Evolutionary conservation across 352 stramenopile genomes (phyloP).

Genomic region (Globisporangium splendens): DNA sequence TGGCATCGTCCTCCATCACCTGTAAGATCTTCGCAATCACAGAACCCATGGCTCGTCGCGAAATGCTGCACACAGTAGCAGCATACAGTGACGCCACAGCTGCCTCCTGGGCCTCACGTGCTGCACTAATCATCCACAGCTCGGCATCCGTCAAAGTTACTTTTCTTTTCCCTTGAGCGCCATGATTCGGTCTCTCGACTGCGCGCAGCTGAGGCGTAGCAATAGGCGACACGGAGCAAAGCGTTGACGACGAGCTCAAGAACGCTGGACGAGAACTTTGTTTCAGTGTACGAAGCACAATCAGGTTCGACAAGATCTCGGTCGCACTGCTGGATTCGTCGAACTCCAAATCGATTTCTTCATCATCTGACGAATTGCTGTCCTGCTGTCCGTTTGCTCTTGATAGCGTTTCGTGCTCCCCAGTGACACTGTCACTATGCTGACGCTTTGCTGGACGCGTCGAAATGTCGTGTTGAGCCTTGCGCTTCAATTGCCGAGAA

Average conservation of each 20-base stretch:
- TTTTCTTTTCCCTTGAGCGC: conserved; percentile 5
- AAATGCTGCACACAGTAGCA: conserved; percentile 78
- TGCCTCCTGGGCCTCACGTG: conserved; percentile 58
- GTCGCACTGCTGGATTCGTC: conserved; percentile 73
- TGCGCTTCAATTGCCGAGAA: conserved; percentile 35
- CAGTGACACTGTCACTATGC: background rate
- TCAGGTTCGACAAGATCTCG: conserved; percentile 73
- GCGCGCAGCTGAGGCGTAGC: conserved; percentile 10
- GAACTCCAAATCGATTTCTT: conserved; percentile 62
- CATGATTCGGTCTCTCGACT: background rate
- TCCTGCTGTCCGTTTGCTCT: conserved; percentile 11
- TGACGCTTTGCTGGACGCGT: conserved; percentile 37
- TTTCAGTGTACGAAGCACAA: conserved; percentile 71
- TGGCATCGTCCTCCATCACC: conserved; percentile 79
- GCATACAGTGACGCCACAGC: conserved; percentile 78
- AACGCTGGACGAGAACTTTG: conserved; percentile 42
- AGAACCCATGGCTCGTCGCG: conserved; percentile 69
- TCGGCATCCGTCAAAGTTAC: conserved; percentile 41
- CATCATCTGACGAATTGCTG: conserved; percentile 40
- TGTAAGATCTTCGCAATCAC: conserved; percentile 81
- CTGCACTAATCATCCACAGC: conserved; percentile 45
- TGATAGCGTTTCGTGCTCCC: background rate
- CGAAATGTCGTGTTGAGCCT: conserved; percentile 27
- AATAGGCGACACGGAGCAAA: conserved; percentile 43
- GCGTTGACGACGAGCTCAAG: conserved; percentile 28